Base-by-base conservation (phyloP, 2,329 filamentous ascomycete species). In the Tolypocladium inflatum region DNA sequence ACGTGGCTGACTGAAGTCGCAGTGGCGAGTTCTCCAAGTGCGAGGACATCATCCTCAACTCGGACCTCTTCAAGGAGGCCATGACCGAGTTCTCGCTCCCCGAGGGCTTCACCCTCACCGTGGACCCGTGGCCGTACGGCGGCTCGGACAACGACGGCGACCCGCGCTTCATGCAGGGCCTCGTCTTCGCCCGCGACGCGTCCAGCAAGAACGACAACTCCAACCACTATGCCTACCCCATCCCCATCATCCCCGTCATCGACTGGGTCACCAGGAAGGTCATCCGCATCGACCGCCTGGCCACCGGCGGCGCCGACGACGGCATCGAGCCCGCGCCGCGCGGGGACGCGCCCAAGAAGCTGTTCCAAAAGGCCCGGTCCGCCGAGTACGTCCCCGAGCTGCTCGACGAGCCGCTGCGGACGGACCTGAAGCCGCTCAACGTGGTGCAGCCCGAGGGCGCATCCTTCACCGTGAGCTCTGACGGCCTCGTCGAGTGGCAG, bases 381-480 rank as follows among this genome's bases (percentile, higher is more conserved):
- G 73, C 75, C 41, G 79, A 82, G 57, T 81, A 80, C 62, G 68
- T 76, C 0, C 78, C 78, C 2, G 79, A 81, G 65, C 71, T 86
- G 2, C 71, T 85, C 11, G 71, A 76, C 17, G 63, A 67, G 1
- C 75, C 78, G 0, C 64, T 75, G 19, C 72, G 83, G 15, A 71
- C 76, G 50, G 82, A 82, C 57, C 66, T 85, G 35, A 90, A 89
- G 71, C 87, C 88, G 6, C 80, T 91, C 66, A 83, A 90, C 63
- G 84, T 93, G 52, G 78, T 83, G 1, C 89, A 93, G 66, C 80
- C 80, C 42, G 82, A 89, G 37, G 87, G 87, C 0, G 80, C 86
- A 0, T 87, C 83, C 1, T 90, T 91, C 70, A 75, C 72, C 0
- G 76, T 88, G 11, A 73, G 74, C 59, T 55, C 75, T 50, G 73